Conservation (phyloP, 768 basidiomycete genomes). For the Roridomyces roridus region DNA sequence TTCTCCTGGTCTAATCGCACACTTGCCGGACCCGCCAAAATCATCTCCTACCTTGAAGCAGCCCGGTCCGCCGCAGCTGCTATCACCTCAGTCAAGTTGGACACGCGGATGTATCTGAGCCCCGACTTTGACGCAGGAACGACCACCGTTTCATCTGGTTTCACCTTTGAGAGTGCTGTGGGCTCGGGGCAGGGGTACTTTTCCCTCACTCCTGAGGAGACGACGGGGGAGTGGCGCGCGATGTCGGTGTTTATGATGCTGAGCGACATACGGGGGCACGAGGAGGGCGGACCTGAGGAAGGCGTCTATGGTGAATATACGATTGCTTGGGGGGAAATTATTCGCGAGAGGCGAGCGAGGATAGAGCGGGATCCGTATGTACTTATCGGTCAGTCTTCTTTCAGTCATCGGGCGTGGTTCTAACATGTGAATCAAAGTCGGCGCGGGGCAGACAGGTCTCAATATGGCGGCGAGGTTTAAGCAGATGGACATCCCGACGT, state of each 20-base stretch:
- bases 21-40: slow-evolving; percentile 17
- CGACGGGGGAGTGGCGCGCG: slow-evolving; percentile 19
- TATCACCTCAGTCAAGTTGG: background rate
- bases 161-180: slow-evolving; percentile 24
- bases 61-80: background rate
- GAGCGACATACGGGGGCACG: slow-evolving; percentile 28
- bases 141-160: slow-evolving; percentile 15
- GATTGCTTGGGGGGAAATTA: slow-evolving; percentile 22
- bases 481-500: slow-evolving; percentile 41
- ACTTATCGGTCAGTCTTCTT: slow-evolving; percentile 20
- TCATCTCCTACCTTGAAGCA: slow-evolving; percentile 15
- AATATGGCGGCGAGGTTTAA: slow-evolving; percentile 47
- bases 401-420: background rate
- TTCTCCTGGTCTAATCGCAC: slow-evolving; percentile 26
- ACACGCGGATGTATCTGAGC: background rate
- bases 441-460: slow-evolving; percentile 49
- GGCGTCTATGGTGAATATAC: slow-evolving; percentile 24
- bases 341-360: slow-evolving; percentile 14
- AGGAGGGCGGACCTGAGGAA: slow-evolving; percentile 18
- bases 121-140: slow-evolving; percentile 5
- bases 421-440: slow-evolving; percentile 34
- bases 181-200: slow-evolving; percentile 22
- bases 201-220: slow-evolving; percentile 4
- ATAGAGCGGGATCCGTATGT: slow-evolving; percentile 28
- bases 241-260: no score